Evolutionary conservation across 2,329 filamentous ascomycete genomes (phyloP), one percentile per base, ranked within the genome.

Genomic region (Bipolaris victoriae): DNA sequence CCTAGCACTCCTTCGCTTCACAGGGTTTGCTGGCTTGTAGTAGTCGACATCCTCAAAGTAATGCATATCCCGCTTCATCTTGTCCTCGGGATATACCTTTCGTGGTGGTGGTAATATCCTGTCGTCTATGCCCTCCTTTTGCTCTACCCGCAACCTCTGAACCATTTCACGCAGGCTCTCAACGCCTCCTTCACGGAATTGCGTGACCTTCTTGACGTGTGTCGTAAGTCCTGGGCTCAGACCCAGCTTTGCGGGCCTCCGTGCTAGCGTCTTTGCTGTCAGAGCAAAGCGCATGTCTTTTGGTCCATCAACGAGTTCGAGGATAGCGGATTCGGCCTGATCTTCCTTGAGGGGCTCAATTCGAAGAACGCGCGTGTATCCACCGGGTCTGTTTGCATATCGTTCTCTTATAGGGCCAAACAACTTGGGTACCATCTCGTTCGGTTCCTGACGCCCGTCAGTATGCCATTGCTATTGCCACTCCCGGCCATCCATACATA

Each of bases 261-360:
- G 83, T 41, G 91, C 91, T 6, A 98, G 83, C 0, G 91, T 88
- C 67, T 90, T 90, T 24, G 95, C 95, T 2, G 93, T 97, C 85
- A 98, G 88, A 70, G 92, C 91, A 79, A 97, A 97, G 33, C 93
- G 90, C 82, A 97, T 91, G 78, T 99, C 95, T 75, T 89, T 90
- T 33, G 92, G 92, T 35, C 94, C 93, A 78, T 99, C 95, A 60
- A 99, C 93, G 31, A 99, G 86, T 79, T 98, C 92, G 46, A 99
- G 88, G 63, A 99, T 93, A 20, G 95, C 94, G 33, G 90, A 93
- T 62, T 88, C 86, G 7, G 91, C 94, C 80, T 97, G 92, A 77
- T 98, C 94, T 71, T 86, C 84, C 77, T 94, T 92, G 70, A 90
- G 86, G 55, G 95, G 90, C 79, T 98, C 94, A 64, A 96, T 92